A percentile compares a stretch with the other conserved stretches of the same genome.
These are phyloP conservation scores for Pythium rishiriense DNA, from an alignment of 352 stramenopile species.

Conservation along the genomic window DNA sequence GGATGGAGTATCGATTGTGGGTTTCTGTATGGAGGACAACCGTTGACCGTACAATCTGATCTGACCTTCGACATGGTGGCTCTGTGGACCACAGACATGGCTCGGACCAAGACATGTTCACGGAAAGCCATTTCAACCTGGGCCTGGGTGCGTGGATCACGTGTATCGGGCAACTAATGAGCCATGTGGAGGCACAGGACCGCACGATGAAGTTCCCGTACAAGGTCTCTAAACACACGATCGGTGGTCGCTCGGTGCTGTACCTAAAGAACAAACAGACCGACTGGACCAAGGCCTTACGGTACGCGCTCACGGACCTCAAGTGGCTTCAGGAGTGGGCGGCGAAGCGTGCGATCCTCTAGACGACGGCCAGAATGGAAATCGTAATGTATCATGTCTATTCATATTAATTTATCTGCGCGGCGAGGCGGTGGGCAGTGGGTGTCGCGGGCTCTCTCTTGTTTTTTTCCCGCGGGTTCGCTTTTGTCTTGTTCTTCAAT, in stretches of 20 bases:
- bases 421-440: neutral
- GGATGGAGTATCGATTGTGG: constrained; percentile 83
- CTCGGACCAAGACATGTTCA: constrained; percentile 82
- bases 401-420: constrained; percentile 19
- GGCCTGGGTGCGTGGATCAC: constrained; percentile 79
- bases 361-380: neutral
- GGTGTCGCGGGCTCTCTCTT: neutral
- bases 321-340: constrained; percentile 81
- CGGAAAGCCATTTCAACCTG: constrained; percentile 86
- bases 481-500: constrained; percentile 6
- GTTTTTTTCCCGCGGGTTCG: neutral
- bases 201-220: constrained; percentile 70
- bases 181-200: constrained; percentile 55
- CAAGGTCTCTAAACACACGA: constrained; percentile 73
- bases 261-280: constrained; percentile 82
- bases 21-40: constrained; percentile 1
- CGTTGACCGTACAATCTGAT: no score
- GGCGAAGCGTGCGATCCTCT: constrained; percentile 29
- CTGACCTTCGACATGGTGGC: constrained; percentile 18
- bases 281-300: constrained; percentile 76
- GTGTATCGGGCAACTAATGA: constrained; percentile 71
- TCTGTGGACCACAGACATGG: constrained; percentile 51
- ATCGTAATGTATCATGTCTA: constrained; percentile 14
- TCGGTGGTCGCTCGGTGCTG: constrained; percentile 69
- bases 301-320: constrained; percentile 44